Evolutionary conservation across 768 basidiomycete genomes (phyloP).

Genomic region (Cystobasidium tubakii): DNA sequence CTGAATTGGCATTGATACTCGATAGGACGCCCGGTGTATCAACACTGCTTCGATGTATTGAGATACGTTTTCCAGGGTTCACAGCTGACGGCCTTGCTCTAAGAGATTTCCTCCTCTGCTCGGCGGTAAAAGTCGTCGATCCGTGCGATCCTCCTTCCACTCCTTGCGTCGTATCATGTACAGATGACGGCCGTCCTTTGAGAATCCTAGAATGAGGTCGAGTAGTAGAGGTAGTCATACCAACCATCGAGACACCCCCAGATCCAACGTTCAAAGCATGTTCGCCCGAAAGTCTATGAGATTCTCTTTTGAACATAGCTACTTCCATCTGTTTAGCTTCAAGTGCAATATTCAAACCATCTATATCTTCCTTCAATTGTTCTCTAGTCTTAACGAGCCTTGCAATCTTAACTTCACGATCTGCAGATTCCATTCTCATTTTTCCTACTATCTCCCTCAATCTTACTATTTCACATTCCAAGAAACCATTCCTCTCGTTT

Average conservation of each 20-base stretch:
- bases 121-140: slow-evolving; percentile 7
- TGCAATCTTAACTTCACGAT: slow-evolving; percentile 44
- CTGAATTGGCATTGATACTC: neutral
- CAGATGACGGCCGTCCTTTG: slow-evolving; percentile 3
- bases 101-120: neutral
- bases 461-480: slow-evolving; percentile 24
- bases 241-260: neutral
- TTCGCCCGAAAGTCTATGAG: neutral
- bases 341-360: slow-evolving; percentile 46
- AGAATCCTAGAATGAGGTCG: slow-evolving; percentile 1
- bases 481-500: slow-evolving; percentile 7
- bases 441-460: slow-evolving; percentile 36
- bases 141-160: neutral
- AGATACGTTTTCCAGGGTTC: neutral
- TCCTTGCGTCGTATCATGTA: slow-evolving; percentile 10
- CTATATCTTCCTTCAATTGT: slow-evolving; percentile 44
- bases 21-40: slow-evolving; percentile 8
- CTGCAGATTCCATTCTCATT: slow-evolving; percentile 44
- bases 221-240: neutral
- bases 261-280: neutral
- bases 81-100: neutral
- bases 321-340: slow-evolving; percentile 46
- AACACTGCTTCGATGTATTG: slow-evolving; percentile 12
- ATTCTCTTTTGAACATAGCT: slow-evolving; percentile 34
- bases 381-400: slow-evolving; percentile 43